Evolutionary conservation across 768 basidiomycete genomes (phyloP), one percentile per base, ranked within the genome.

Genomic region (Panaeolus papilionaceus): DNA sequence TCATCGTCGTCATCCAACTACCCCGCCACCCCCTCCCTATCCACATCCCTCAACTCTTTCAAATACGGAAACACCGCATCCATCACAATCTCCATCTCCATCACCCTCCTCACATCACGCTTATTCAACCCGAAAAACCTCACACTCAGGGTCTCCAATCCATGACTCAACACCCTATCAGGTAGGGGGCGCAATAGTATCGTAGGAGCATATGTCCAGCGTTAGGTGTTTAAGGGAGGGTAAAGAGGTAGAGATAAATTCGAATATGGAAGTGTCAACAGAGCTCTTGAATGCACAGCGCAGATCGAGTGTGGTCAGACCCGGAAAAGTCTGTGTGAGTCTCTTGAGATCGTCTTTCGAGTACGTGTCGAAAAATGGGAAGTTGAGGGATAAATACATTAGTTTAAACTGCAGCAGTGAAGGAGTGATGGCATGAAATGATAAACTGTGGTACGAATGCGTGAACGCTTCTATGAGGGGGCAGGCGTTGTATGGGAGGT

Each of bases 11-110:
- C 40, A 42, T 42, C 4, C 10, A 11, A 11, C 16, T 10, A 10
- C 9, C 40, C 40, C 10, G 40, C 4, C 9, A 11, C 40, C 16
- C 10, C 40, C 42, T 16, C 42, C 42, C 42, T 14, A 44, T 44
- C 42, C 16, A 44, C 42, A 44, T 44, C 42, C 42, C 42, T 44
- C 33, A 58, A 33, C 54, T 58, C 54, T 12, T 12, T 37, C 54
- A 58, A 58, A 28, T 58, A 28, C 54, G 54, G 54, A 58, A 58
- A 58, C 54, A 58, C 14, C 54, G 54, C 54, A 58, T 58, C 54
- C 26, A 58, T 28, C 54, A 58, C 10, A 26, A 58, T 3, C 28
- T 4, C 54, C 4, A 58, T 12, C 33, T 11, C 28, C 26, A 8
- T 58, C 9, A 58, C 54, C 8, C n/a, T 1, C 14, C 16, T 11